A percentile compares a stretch with the other conserved stretches of the same genome.
Conservation (phyloP, 1,139 yeast genomes). For the Taiozyma sp. region DNA sequence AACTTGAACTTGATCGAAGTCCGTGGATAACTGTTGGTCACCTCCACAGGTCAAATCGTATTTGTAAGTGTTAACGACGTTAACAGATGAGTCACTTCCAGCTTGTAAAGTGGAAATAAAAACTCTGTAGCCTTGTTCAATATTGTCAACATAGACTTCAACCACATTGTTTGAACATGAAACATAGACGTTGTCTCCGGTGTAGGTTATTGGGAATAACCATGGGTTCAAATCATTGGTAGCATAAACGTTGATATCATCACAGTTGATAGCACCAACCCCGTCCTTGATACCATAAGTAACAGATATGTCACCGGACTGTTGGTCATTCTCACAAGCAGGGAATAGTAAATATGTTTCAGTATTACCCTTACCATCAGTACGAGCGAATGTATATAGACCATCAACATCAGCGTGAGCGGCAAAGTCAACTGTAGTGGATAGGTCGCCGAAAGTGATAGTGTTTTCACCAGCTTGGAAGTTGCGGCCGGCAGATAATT, state of each 20-base stretch:
- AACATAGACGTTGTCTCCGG: constrained; percentile 17
- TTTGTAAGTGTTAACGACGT: constrained; percentile 12
- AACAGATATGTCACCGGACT: constrained; percentile 21
- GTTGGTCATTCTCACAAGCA: constrained; percentile 24
- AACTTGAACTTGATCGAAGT: constrained; percentile 6
- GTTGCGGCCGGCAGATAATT: constrained; percentile 22
- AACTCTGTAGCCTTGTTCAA: constrained; percentile 16
- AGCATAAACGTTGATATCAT: constrained; percentile 18
- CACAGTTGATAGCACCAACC: constrained; percentile 20
- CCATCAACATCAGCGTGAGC: constrained; percentile 15
- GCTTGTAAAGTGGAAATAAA: constrained; percentile 23
- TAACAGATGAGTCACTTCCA: constrained; percentile 5
- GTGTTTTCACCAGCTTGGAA: constrained; percentile 23
- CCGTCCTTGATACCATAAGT: constrained; percentile 1
- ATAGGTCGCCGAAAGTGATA: constrained; percentile 16
- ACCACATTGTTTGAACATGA: constrained; percentile 21
- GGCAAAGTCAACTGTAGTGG: constrained; percentile 24
- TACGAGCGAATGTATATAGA: constrained; percentile 23
- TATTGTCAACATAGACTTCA: constrained; percentile 7
- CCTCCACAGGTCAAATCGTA: constrained; percentile 17
- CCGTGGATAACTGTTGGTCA: constrained; percentile 5
- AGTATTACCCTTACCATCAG: constrained; percentile 26
- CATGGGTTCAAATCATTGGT: constrained; percentile 26
- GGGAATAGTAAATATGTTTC: constrained; percentile 29
- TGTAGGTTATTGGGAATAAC: constrained; percentile 22